Evolutionary conservation across 2,329 filamentous ascomycete genomes (phyloP).

Genomic region (Scedosporium boydii): DNA sequence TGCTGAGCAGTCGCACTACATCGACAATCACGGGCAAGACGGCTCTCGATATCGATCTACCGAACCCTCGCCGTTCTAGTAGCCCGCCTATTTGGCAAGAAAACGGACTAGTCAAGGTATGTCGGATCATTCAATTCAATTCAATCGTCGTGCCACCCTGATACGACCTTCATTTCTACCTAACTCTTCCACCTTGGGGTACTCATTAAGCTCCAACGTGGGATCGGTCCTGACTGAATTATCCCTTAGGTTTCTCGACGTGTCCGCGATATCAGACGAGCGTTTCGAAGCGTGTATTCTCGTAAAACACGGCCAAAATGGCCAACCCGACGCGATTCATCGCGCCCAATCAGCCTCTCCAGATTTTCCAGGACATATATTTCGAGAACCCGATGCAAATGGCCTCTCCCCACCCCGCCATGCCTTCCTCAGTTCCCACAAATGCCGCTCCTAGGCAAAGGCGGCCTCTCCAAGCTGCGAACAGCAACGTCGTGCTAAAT

Average conservation of each 20-base stretch:
- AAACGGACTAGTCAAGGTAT: background rate
- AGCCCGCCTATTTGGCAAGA: background rate
- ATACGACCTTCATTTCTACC: background rate
- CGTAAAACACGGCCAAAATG: constrained; percentile 34
- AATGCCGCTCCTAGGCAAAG: constrained; percentile 23
- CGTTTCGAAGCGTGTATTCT: background rate
- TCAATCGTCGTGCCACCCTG: background rate
- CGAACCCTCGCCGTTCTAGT: background rate
- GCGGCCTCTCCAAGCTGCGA: constrained; percentile 38
- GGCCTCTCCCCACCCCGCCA: constrained; percentile 43
- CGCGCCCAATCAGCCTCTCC: constrained; percentile 35
- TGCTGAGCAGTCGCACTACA: background rate
- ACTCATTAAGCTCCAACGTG: background rate
- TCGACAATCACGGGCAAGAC: background rate
- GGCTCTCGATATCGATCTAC: background rate
- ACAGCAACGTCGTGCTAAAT: constrained; percentile 58
- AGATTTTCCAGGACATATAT: constrained; percentile 43
- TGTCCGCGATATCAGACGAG: background rate
- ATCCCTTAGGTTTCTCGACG: background rate
- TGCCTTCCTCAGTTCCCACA: constrained; percentile 38
- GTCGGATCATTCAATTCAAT: background rate
- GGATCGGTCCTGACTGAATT: background rate
- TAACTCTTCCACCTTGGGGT: background rate
- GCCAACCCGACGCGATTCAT: constrained; percentile 40
- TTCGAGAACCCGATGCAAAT: constrained; percentile 35